A percentile compares a stretch with the other conserved stretches of the same genome.
These are phyloP conservation scores for Podila horticola DNA, from an alignment of 192 early-diverging fungal species.

Conservation along the genomic window DNA sequence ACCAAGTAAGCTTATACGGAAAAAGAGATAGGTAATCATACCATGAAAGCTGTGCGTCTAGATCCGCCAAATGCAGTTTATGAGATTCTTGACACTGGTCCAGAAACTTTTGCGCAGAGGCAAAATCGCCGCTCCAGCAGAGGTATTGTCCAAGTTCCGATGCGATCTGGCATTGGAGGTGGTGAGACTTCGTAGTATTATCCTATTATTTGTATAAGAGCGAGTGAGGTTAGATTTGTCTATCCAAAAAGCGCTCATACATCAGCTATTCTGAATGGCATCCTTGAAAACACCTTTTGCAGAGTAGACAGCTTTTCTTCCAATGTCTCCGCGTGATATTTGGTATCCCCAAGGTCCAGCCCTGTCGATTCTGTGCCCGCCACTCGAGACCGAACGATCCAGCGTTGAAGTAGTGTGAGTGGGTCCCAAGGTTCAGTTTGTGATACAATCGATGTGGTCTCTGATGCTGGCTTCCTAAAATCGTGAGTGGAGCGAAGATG, in stretches of 20 bases:
- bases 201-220: not conserved
- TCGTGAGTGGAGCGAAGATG: not conserved
- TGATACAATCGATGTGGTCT: not conserved
- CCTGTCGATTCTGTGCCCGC: constrained; percentile 30
- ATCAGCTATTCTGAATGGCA: not conserved
- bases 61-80: not conserved
- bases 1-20: too few relatives aligned
- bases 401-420: constrained; percentile 39
- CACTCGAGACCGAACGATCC: constrained; percentile 34
- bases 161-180: constrained; percentile 27
- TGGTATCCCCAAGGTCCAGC: constrained; percentile 38
- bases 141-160: constrained; percentile 43
- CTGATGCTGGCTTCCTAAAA: constrained; percentile 30
- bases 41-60: constrained; percentile 8
- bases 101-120: constrained; percentile 8
- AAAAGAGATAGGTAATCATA: too few relatives aligned
- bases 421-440: constrained; percentile 37
- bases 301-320: constrained; percentile 16
- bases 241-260: too few relatives aligned
- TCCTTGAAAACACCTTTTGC: constrained; percentile 1
- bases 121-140: constrained; percentile 34
- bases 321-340: constrained; percentile 18
- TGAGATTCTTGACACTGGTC: constrained; percentile 20
- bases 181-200: not conserved
- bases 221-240: not conserved